Evolutionary conservation across 352 stramenopile species (phyloP).

Genomic region (Globisporangium rhizosaccharum): DNA sequence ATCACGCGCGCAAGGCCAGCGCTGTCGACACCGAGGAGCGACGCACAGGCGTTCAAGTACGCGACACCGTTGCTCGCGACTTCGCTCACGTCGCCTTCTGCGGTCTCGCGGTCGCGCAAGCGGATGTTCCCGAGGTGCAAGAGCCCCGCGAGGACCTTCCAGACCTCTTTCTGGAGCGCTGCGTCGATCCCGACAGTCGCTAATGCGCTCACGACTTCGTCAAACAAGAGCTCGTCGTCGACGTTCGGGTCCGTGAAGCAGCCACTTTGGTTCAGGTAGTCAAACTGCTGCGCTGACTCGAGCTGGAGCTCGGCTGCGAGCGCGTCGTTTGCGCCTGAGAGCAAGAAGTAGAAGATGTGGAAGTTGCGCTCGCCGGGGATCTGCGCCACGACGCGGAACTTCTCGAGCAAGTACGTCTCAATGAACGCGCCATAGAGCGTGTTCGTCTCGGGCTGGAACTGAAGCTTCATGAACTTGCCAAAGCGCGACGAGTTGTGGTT

Average conservation of each 20-base stretch:
- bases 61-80: slow-evolving; percentile 45
- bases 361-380: slow-evolving; percentile 87
- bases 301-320: slow-evolving; percentile 57
- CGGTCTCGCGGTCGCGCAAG: slow-evolving; percentile 72
- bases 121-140: slow-evolving; percentile 81
- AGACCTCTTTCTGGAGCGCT: slow-evolving; percentile 68
- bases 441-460: slow-evolving; percentile 74
- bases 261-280: slow-evolving; percentile 86
- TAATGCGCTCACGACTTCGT: slow-evolving; percentile 79
- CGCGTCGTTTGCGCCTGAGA: slow-evolving; percentile 65
- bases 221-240: slow-evolving; percentile 84
- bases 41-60: slow-evolving; percentile 46
- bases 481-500: slow-evolving; percentile 88
- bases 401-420: slow-evolving; percentile 88
- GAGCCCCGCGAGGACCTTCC: slow-evolving; percentile 67
- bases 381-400: slow-evolving; percentile 85
- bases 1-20: slow-evolving; percentile 63
- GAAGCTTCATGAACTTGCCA: slow-evolving; percentile 89
- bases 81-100: slow-evolving; percentile 71
- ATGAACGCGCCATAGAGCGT: slow-evolving; percentile 77
- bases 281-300: slow-evolving; percentile 45
- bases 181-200: slow-evolving; percentile 67
- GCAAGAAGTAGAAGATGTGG: slow-evolving; percentile 90
- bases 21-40: slow-evolving; percentile 75
- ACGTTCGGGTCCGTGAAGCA: slow-evolving; percentile 80